Evolutionary conservation across 331 rosid genomes (phyloP), one percentile per base, ranked within the genome.

Genomic region (Rosa hybrid): DNA sequence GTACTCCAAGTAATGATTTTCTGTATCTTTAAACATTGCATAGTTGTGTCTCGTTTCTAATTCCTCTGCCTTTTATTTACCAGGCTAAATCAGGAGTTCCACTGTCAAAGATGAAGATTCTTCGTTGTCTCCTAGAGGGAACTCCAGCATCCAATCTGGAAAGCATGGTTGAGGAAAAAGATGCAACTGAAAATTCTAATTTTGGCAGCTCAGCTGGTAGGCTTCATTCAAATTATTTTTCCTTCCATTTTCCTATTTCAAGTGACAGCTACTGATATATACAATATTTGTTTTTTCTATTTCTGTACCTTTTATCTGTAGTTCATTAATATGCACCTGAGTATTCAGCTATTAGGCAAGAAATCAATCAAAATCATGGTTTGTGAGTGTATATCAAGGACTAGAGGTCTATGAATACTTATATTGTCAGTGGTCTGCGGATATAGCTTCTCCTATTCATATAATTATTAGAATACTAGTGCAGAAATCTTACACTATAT

Each of bases 81-180:
- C 83, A 93, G 99, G 92, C 87, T 77, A 77, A 86, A 85, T 81
- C 90, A 78, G 94, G 92, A 85, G 82, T 68, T 76, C 38, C 87
- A 80, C 80, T 96, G 78, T 83, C 96, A 30, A 93, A 88, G 88
- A 81, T 77, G 74, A 87, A 86, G 76, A 82, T 93, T 74, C 85
- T 88, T 49, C 87, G 9, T 65, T 79, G 57, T 88, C 84, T 93
- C 60, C 85, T 93, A 48, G 94, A 91, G 85, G 99, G 94, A 41
- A 93, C 98, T 62, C 86, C 87, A 34, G 96, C 92, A 72, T 83
- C 97, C 77, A 63, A 82, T 25, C 71, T 50, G 9, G 93, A 77
- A 74, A 76, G 77, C 71, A 59, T 80, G 48, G 90, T 44, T 39
- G 92, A 87, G 49, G 91, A 87, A 72, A 86, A 85, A 42, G 92